A percentile compares a stretch with the other conserved stretches of the same genome.
These are phyloP conservation scores for Talaromyces sp. DNA, from an alignment of 2,329 filamentous ascomycete genomes.

Conservation along the genomic window DNA sequence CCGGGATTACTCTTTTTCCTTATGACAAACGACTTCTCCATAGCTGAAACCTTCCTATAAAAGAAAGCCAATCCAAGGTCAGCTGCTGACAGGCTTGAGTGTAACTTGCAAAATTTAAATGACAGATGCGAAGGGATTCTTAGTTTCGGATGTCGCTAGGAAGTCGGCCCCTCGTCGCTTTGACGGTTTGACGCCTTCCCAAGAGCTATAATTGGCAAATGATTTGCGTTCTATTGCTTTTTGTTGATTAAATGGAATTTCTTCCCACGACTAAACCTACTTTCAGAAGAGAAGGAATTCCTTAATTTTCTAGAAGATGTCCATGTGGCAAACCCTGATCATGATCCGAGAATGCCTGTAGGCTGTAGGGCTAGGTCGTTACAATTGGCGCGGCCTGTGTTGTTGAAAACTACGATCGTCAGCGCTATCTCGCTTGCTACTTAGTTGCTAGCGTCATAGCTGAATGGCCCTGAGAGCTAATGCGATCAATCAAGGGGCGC, in stretches of 20 bases:
- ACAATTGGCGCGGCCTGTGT: background rate
- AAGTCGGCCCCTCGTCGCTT: background rate
- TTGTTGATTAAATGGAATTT: no score
- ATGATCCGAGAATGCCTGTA: background rate
- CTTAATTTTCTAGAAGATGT: background rate
- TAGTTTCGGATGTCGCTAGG: background rate
- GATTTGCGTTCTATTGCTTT: no score
- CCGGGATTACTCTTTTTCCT: no score
- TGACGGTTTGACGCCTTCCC: background rate
- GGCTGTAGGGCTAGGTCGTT: background rate
- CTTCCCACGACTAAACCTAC: background rate
- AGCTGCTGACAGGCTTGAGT: no score
- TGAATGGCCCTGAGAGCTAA: background rate
- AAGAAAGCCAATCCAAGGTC: no score
- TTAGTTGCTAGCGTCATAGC: background rate
- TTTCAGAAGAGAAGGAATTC: background rate
- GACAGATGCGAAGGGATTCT: background rate
- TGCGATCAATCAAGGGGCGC: background rate
- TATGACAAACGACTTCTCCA: no score
- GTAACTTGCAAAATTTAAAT: background rate
- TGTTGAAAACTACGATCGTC: background rate
- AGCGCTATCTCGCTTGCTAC: background rate
- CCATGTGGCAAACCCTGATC: background rate
- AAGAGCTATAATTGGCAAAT: background rate
- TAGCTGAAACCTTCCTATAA: no score